Percentiles rank a stretch among this genome's conserved stretches.
Evolutionary conservation across 495 filamentous ascomycete species (phyloP).

Genomic region (Coniosporium apollinis): DNA sequence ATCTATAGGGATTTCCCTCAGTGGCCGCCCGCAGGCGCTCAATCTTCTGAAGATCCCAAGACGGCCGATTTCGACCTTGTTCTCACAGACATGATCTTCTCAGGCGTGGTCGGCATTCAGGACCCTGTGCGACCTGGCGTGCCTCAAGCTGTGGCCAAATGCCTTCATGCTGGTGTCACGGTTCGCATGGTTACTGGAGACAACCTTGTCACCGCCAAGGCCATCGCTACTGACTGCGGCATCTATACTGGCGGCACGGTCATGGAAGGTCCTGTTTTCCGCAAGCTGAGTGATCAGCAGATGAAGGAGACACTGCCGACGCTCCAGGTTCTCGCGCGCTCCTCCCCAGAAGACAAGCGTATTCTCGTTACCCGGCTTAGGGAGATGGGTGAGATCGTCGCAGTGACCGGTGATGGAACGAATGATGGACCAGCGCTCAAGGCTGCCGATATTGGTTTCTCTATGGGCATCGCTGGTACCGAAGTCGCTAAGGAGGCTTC

Average conservation of each 20-base stretch:
- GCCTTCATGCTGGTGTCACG: slow-evolving; percentile 62
- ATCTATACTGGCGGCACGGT: slow-evolving; percentile 65
- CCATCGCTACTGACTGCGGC: slow-evolving; percentile 70
- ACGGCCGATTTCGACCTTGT: slow-evolving; percentile 66
- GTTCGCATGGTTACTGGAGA: slow-evolving; percentile 90
- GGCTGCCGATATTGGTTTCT: slow-evolving; percentile 77
- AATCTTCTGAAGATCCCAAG: slow-evolving; percentile 45
- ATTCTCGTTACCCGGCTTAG: slow-evolving; percentile 65
- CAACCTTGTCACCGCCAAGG: slow-evolving; percentile 69
- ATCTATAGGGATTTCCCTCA: slow-evolving; percentile 75
- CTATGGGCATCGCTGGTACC: slow-evolving; percentile 82
- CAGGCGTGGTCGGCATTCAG: slow-evolving; percentile 50
- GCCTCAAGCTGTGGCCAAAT: slow-evolving; percentile 52
- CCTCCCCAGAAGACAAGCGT: slow-evolving; percentile 71
- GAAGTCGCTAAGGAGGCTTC: slow-evolving; percentile 92
- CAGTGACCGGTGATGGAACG: slow-evolving; percentile 88
- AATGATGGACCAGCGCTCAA: slow-evolving; percentile 84
- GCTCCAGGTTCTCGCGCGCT: slow-evolving; percentile 71
- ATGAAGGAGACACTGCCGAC: slow-evolving; percentile 57
- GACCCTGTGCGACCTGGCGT: slow-evolving; percentile 54
- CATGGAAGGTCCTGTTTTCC: slow-evolving; percentile 71
- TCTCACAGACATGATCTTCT: slow-evolving; percentile 49
- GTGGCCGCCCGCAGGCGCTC: slow-evolving; percentile 64
- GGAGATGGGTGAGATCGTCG: slow-evolving; percentile 75
- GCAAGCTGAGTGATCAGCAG: slow-evolving; percentile 45